phyloP scores from a whole-genome alignment of 768 basidiomycete species.

The Lepiota brunneoincarnata region DNA sequence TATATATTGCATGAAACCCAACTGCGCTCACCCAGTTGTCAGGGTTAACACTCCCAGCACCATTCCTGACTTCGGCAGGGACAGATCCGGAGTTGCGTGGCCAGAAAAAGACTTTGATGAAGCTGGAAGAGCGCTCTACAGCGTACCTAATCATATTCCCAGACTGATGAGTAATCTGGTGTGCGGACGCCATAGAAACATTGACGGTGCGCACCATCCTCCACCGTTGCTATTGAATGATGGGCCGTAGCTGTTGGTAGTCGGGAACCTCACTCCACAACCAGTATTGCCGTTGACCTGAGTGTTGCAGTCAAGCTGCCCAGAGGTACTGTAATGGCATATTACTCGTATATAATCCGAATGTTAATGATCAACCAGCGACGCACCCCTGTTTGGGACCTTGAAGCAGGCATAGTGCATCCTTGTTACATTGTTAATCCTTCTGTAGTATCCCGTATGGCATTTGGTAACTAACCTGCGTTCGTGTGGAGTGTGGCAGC shows the following conservation, averaged over 20 bases:
- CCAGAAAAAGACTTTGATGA: slow-evolving; percentile 78
- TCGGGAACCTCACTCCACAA: slow-evolving; percentile 27
- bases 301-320: slow-evolving; percentile 22
- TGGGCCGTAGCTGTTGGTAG: slow-evolving; percentile 50
- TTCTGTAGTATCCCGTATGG: slow-evolving; percentile 15
- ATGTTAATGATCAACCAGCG: neutral
- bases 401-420: slow-evolving; percentile 26
- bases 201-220: slow-evolving; percentile 44
- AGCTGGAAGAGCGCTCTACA: slow-evolving; percentile 51
- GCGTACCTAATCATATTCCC: slow-evolving; percentile 44
- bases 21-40: slow-evolving; percentile 47
- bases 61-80: slow-evolving; percentile 45
- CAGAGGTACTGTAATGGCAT: slow-evolving; percentile 22
- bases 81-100: slow-evolving; percentile 43
- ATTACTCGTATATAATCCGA: neutral
- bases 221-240: slow-evolving; percentile 56
- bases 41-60: slow-evolving; percentile 39
- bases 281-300: slow-evolving; percentile 23
- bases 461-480: slow-evolving; percentile 45
- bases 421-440: slow-evolving; percentile 15
- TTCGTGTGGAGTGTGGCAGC: slow-evolving; percentile 35
- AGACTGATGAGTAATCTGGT: neutral
- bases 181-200: neutral
- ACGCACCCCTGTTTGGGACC: slow-evolving; percentile 44
- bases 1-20: neutral